Evolutionary conservation across 306 rosid species (phyloP).

Genomic region (Acacia melanoxylon): DNA sequence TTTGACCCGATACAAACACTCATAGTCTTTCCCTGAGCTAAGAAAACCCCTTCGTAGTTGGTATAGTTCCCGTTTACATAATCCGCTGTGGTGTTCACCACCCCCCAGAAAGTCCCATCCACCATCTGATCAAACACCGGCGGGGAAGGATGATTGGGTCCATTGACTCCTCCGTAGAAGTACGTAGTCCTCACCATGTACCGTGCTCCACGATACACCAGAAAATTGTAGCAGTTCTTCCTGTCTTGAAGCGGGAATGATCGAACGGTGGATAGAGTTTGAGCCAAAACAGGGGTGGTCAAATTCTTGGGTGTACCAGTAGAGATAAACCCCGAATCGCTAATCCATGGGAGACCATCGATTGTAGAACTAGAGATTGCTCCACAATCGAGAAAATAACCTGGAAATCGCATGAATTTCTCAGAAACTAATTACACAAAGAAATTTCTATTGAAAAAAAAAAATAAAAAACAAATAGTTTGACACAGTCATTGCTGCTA

Average conservation of each 20-base stretch:
- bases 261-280: conserved; percentile 58
- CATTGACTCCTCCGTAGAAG: conserved; percentile 73
- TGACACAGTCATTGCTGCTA: conserved; percentile 28
- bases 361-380: conserved; percentile 32
- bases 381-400: conserved; percentile 63
- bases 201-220: conserved; percentile 56
- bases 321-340: conserved; percentile 53
- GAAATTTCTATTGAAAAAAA: neutral
- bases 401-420: conserved; percentile 27
- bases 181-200: conserved; percentile 74
- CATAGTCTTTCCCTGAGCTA: conserved; percentile 64
- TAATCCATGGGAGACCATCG: conserved; percentile 55
- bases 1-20: conserved; percentile 74
- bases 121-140: conserved; percentile 92
- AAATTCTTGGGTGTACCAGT: conserved; percentile 51
- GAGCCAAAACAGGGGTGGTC: conserved; percentile 29
- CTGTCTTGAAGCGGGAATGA: conserved; percentile 55
- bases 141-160: conserved; percentile 47
- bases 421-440: neutral
- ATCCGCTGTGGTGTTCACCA: conserved; percentile 72
- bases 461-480: neutral
- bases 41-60: conserved; percentile 74
- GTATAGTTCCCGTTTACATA: conserved; percentile 43
- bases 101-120: conserved; percentile 81
- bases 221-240: conserved; percentile 66